Base-by-base conservation (phyloP, 305 asterid genomes). In the Stenogyne calaminthoides region DNA sequence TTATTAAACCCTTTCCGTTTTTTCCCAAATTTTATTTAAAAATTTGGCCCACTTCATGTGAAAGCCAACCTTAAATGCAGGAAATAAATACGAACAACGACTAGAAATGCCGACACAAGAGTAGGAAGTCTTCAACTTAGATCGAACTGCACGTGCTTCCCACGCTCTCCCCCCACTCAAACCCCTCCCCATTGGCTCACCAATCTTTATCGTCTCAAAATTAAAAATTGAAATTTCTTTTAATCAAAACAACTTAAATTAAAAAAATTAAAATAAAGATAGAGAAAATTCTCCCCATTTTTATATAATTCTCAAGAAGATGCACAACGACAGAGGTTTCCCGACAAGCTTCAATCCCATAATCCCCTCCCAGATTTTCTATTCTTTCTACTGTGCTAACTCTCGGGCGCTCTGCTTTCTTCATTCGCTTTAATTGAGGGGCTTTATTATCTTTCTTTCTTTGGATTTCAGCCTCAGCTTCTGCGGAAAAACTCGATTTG, bases 81-180 rank as follows among this genome's bases (percentile, higher is more conserved):
- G 84, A 78, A 77, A 34, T 18, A 69, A 77, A 34, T 18, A 69
- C 67, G 60, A 44, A 19, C 36, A 6, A 63, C 7, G 76, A 40
- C 61, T 56, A 11, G 11, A 37, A 67, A 69, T 68, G 74, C 71
- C 79, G 81, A 73, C 83, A 71, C 1, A 32, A 39, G 32, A 20
- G 25, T 58, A 44, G 16, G 16, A 12, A 44, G 51, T 47, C 54
- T 18, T 57, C 55, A 27, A 62, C 59, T 42, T 5, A 42, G 65
- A 69, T 71, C 46, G 57, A 42, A 18, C 40, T 5, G 80, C 83
- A 76, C 86, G 88, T 87, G 88, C 39, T 67, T 11, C 62, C 61
- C 81, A 84, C 88, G 84, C 88, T 81, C 89, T n/a, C 68, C 83
- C 81, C 60, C 87, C 91, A 86, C 96, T 81, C 88, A 80, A 52